Conservation (phyloP, 2,329 filamentous ascomycete species). For the Pochonia chlamydosporia region DNA sequence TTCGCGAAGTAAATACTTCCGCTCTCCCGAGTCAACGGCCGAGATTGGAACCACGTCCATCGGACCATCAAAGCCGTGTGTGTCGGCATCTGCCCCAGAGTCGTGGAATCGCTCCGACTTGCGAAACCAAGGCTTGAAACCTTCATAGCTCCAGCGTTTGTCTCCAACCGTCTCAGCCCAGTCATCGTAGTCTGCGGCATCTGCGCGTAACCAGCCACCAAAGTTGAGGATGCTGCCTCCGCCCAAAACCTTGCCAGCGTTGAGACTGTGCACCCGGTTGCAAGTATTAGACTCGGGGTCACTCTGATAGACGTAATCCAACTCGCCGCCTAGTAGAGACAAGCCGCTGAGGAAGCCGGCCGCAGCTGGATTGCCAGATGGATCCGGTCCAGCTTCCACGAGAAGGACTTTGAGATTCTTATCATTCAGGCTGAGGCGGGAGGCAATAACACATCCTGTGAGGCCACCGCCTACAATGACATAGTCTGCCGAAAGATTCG, state of each 20-base stretch:
- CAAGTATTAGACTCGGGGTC: neutral
- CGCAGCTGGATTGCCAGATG: slow-evolving; percentile 18
- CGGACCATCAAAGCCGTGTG: neutral
- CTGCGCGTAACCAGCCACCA: slow-evolving; percentile 34
- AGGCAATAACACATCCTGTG: slow-evolving; percentile 26
- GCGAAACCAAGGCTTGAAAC: slow-evolving; percentile 18
- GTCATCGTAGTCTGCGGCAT: slow-evolving; percentile 34
- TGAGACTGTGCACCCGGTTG: neutral
- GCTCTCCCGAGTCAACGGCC: neutral
- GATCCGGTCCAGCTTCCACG: slow-evolving; percentile 27
- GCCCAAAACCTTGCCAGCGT: slow-evolving; percentile 25
- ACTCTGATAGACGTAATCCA: neutral
- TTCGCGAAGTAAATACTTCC: neutral
- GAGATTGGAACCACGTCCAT: neutral
- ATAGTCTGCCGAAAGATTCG: slow-evolving; percentile 16
- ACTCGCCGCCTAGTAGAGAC: too few species aligned
- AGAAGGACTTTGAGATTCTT: slow-evolving; percentile 23
- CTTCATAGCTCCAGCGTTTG: slow-evolving; percentile 35
- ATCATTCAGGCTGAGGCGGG: slow-evolving; percentile 19
- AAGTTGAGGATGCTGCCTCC: slow-evolving; percentile 32
- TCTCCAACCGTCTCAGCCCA: slow-evolving; percentile 30
- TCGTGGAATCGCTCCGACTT: neutral
- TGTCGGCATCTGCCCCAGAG: neutral
- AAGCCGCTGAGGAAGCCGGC: slow-evolving; percentile 15
- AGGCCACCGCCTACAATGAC: slow-evolving; percentile 32